Conservation (phyloP, 2,329 filamentous ascomycete genomes). For the Chalaropsis ovoidea region DNA sequence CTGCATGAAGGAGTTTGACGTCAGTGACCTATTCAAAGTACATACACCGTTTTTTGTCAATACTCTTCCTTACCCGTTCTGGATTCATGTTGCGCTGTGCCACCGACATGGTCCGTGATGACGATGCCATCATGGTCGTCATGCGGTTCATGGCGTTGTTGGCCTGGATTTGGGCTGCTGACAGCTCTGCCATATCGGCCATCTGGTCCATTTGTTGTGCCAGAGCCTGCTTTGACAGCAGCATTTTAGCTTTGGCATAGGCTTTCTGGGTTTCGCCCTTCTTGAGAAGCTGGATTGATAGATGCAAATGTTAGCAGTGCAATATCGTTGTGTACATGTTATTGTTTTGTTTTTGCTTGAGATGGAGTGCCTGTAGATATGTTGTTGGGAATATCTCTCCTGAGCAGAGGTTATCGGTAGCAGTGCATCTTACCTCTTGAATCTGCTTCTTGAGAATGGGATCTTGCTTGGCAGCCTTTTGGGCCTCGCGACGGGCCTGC, state of each 20-base stretch:
- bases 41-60: neutral
- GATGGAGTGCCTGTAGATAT: no score
- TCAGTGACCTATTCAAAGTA: neutral
- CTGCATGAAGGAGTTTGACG: slow-evolving; percentile 29
- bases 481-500: slow-evolving; percentile 50
- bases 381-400: no score
- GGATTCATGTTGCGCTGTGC: slow-evolving; percentile 51
- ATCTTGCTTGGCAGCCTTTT: slow-evolving; percentile 52
- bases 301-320: neutral
- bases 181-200: slow-evolving; percentile 54
- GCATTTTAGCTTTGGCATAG: slow-evolving; percentile 53
- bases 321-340: neutral
- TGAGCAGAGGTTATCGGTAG: neutral
- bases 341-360: no score
- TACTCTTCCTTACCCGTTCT: slow-evolving; percentile 40
- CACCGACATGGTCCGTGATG: slow-evolving; percentile 47
- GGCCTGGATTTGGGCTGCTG: slow-evolving; percentile 51
- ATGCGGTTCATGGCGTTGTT: slow-evolving; percentile 57
- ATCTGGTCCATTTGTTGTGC: slow-evolving; percentile 55
- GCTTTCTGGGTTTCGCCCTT: slow-evolving; percentile 55
- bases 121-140: slow-evolving; percentile 54
- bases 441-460: slow-evolving; percentile 53
- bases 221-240: slow-evolving; percentile 51
- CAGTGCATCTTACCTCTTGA: slow-evolving; percentile 37
- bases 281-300: slow-evolving; percentile 40